Evolutionary conservation across 129 eudicot species (phyloP).

Genomic region (Flaveria sonorensis): DNA sequence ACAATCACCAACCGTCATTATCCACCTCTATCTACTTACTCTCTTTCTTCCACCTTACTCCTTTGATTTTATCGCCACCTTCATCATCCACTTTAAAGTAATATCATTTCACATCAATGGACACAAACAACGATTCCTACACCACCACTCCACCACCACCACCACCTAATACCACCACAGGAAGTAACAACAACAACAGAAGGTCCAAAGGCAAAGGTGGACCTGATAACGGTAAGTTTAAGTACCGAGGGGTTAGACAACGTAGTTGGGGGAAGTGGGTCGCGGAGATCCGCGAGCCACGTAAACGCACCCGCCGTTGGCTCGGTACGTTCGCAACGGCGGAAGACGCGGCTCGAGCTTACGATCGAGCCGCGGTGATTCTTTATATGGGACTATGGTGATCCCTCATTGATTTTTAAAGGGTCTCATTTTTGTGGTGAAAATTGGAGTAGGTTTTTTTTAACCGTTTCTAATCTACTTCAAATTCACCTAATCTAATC

Average conservation of each 20-base stretch:
- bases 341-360: constrained; percentile 85
- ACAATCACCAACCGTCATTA: constrained; percentile 37
- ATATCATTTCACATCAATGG: constrained; percentile 18
- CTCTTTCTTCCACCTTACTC: constrained; percentile 26
- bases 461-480: too few relatives aligned
- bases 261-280: constrained; percentile 98
- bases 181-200: constrained; percentile 17
- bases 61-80: constrained; percentile 38
- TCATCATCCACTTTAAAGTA: background rate
- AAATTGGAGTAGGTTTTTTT: background rate
- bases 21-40: constrained; percentile 34
- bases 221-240: constrained; percentile 67
- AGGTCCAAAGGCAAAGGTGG: constrained; percentile 65
- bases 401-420: constrained; percentile 64
- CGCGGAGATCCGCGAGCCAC: constrained; percentile 84
- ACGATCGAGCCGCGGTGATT: constrained; percentile 74
- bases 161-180: background rate
- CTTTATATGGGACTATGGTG: constrained; percentile 77
- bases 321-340: constrained; percentile 86
- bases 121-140: constrained; percentile 30
- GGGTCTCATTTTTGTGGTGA: background rate
- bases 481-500: too few relatives aligned
- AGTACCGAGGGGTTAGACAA: constrained; percentile 75
- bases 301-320: constrained; percentile 77
- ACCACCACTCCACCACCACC: constrained; percentile 26